phyloP scores from a whole-genome alignment of 1,284 basidiomycete genomes.

The Porodaedalea pini region DNA sequence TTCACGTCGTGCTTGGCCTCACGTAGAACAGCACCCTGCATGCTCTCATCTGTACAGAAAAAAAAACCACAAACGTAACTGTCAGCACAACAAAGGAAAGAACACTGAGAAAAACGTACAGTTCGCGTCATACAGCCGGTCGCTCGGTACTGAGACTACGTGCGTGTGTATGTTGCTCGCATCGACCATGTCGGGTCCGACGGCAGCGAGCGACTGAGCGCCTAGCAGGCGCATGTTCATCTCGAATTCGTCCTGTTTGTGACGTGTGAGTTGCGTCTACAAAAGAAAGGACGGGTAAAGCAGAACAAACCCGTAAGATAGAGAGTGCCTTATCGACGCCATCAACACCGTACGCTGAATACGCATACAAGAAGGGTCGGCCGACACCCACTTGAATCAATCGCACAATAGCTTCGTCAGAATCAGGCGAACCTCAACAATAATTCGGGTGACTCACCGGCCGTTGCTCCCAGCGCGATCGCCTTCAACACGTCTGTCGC shows the following conservation, averaged over 20 bases:
- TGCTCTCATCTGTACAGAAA: conserved; percentile 12
- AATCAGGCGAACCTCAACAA: neutral
- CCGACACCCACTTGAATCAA: conserved; percentile 61
- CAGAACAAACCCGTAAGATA: conserved; percentile 65
- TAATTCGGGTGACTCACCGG: conserved; percentile 44
- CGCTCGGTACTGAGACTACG: conserved; percentile 59
- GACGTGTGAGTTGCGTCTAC: conserved; percentile 9
- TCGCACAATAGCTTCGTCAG: conserved; percentile 14
- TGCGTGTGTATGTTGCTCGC: conserved; percentile 64
- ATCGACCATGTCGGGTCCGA: conserved; percentile 88
- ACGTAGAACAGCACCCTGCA: conserved; percentile 9
- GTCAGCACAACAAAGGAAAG: neutral
- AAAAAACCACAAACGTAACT: neutral
- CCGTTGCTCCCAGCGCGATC: conserved; percentile 87
- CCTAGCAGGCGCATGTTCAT: conserved; percentile 91
- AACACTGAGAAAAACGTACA: conserved; percentile 42
- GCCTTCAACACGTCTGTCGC: conserved; percentile 94
- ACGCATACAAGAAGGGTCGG: conserved; percentile 86
- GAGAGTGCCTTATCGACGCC: conserved; percentile 76
- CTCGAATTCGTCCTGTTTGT: conserved; percentile 81
- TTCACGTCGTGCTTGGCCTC: conserved; percentile 12
- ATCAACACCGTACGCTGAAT: conserved; percentile 82
- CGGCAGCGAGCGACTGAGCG: conserved; percentile 71
- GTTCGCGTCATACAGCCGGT: conserved; percentile 72
- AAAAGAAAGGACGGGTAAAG: neutral